A percentile compares a stretch with the other conserved stretches of the same genome.
Evolutionary conservation across 2,329 filamentous ascomycete species (phyloP).

Genomic region (Aureobasidium uvarum): DNA sequence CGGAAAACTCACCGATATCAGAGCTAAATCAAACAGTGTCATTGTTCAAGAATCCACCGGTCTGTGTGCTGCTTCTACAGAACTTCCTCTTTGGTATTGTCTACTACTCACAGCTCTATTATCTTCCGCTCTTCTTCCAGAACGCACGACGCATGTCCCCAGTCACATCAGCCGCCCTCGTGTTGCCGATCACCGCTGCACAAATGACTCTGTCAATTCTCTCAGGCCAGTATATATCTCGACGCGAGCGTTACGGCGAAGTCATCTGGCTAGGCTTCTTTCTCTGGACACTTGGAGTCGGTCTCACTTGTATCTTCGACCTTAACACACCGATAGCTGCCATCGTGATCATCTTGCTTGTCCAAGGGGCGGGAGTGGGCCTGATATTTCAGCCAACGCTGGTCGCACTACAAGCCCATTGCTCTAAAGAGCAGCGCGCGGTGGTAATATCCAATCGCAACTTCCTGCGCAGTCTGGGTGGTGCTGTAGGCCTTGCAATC

Average conservation of each 20-base stretch:
- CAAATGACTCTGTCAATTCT: slow-evolving; percentile 50
- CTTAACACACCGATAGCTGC: slow-evolving; percentile 47
- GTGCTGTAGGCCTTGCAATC: slow-evolving; percentile 57
- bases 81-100: slow-evolving; percentile 34
- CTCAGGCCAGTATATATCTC: slow-evolving; percentile 59
- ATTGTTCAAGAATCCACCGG: background rate
- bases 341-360: slow-evolving; percentile 52
- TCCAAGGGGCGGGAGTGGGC: slow-evolving; percentile 56
- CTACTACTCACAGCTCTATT: slow-evolving; percentile 36
- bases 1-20: background rate
- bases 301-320: slow-evolving; percentile 54
- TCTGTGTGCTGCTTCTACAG: background rate
- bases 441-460: slow-evolving; percentile 63
- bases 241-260: slow-evolving; percentile 57
- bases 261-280: slow-evolving; percentile 54
- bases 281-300: slow-evolving; percentile 53
- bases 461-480: slow-evolving; percentile 60
- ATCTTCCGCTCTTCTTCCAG: slow-evolving; percentile 61
- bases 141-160: slow-evolving; percentile 52
- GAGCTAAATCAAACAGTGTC: background rate
- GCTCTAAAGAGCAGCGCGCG: slow-evolving; percentile 56
- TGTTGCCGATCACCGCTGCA: slow-evolving; percentile 50
- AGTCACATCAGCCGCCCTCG: slow-evolving; percentile 53
- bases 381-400: slow-evolving; percentile 54
- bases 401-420: slow-evolving; percentile 53